Evolutionary conservation across 2,329 filamentous ascomycete genomes (phyloP).

Genomic region (Epichloe gansuensis): DNA sequence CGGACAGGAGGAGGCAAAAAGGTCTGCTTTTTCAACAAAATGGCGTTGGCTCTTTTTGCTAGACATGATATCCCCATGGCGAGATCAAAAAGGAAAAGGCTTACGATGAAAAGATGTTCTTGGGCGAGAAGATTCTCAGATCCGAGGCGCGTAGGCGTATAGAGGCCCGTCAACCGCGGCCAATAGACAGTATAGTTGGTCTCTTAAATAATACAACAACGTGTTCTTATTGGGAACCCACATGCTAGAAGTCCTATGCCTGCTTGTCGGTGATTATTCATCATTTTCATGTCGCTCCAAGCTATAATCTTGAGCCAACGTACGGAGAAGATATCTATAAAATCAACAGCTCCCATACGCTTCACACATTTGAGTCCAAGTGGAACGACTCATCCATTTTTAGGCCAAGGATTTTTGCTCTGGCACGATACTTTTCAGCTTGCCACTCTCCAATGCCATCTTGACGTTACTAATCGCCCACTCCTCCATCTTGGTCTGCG

Average conservation of each 20-base stretch:
- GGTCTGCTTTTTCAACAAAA: slow-evolving; percentile 30
- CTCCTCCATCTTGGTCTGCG: slow-evolving; percentile 57
- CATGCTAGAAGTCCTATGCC: no score
- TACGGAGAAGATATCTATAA: not conserved
- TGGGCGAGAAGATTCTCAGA: not conserved
- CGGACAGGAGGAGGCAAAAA: slow-evolving; percentile 20
- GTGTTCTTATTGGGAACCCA: not conserved
- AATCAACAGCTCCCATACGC: no score
- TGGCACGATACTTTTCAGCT: slow-evolving; percentile 55
- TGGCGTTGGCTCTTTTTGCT: slow-evolving; percentile 25
- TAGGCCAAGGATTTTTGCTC: slow-evolving; percentile 43
- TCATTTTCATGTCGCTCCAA: no score
- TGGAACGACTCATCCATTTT: not conserved
- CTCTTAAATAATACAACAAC: not conserved
- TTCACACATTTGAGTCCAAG: not conserved
- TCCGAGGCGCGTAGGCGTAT: slow-evolving; percentile 7
- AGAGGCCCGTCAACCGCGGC: slow-evolving; percentile 33
- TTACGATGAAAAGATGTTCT: not conserved
- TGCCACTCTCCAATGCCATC: slow-evolving; percentile 47
- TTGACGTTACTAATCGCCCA: slow-evolving; percentile 62
- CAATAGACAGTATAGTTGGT: slow-evolving; percentile 14
- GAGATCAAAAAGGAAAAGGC: slow-evolving; percentile 16
- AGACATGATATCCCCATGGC: slow-evolving; percentile 20
- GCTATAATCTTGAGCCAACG: no score
- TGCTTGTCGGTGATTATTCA: no score